These are phyloP conservation scores for Sporisorium exsertum DNA, from an alignment of 1,284 basidiomycete species.

Conservation along the genomic window DNA sequence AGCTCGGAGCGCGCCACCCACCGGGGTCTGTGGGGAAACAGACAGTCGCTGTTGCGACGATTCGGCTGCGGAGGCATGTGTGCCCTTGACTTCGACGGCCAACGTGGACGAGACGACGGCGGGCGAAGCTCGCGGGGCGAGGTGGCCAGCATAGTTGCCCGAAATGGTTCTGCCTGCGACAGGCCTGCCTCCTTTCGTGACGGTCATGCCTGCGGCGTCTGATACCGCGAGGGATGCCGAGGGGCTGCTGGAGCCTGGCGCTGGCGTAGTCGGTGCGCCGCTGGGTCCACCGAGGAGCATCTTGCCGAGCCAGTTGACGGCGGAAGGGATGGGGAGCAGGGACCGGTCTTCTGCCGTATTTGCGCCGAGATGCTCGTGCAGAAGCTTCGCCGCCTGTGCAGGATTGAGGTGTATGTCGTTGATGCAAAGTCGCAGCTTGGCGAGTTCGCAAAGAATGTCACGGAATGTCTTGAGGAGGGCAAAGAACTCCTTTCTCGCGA, in stretches of 20 bases:
- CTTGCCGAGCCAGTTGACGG: constrained; percentile 57
- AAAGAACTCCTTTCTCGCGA: constrained; percentile 85
- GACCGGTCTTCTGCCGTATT: constrained; percentile 43
- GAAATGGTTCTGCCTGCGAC: constrained; percentile 31
- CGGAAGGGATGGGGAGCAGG: constrained; percentile 47
- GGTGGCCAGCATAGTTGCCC: constrained; percentile 24
- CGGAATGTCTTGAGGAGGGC: constrained; percentile 84
- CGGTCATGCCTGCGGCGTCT: constrained; percentile 10
- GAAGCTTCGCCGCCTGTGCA: constrained; percentile 72
- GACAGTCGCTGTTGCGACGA: constrained; percentile 18
- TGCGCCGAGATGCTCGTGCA: constrained; percentile 64
- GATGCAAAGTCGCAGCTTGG: constrained; percentile 82
- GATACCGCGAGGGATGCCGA: constrained; percentile 15
- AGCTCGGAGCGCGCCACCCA: constrained; percentile 22
- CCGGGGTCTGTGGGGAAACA: constrained; percentile 17
- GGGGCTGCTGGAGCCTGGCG: constrained; percentile 6
- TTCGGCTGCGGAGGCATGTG: constrained; percentile 47
- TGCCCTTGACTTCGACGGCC: constrained; percentile 61
- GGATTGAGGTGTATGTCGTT: constrained; percentile 94
- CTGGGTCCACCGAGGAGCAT: constrained; percentile 46
- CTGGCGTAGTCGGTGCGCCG: constrained; percentile 18
- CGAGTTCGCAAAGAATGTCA: constrained; percentile 85
- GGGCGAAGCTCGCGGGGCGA: constrained; percentile 52
- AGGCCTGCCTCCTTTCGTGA: constrained; percentile 18
- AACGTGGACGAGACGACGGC: constrained; percentile 51